These are phyloP conservation scores for Odontarrhena argentea DNA, from an alignment of 345 rosid species.

Conservation along the genomic window DNA sequence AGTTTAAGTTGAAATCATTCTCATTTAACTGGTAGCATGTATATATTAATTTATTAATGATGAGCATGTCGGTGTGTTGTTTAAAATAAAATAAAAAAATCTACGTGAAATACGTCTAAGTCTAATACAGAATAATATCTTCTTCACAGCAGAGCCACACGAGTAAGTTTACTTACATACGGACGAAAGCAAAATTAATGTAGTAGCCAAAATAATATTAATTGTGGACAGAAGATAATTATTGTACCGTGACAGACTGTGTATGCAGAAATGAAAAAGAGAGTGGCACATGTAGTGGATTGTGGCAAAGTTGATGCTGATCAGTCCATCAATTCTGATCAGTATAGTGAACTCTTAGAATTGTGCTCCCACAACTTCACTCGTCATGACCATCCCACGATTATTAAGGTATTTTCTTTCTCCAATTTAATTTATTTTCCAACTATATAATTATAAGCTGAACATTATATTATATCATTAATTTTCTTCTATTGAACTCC, in stretches of 20 bases:
- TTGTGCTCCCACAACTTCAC: constrained; percentile 54
- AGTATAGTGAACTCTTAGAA: constrained; percentile 39
- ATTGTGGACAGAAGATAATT: constrained; percentile 38
- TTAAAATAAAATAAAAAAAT: too few species aligned
- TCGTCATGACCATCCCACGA: constrained; percentile 62
- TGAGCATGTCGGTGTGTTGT: too few species aligned
- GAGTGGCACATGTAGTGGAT: constrained; percentile 49
- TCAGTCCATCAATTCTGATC: constrained; percentile 31
- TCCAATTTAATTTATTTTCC: too few species aligned
- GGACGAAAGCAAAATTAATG: background rate
- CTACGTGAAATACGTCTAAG: too few species aligned
- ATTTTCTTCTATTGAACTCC: background rate
- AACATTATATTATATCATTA: background rate
- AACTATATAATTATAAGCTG: background rate
- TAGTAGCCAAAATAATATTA: background rate
- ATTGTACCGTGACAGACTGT: constrained; percentile 42
- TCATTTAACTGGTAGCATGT: too few species aligned
- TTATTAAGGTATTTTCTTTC: constrained; percentile 53
- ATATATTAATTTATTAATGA: too few species aligned
- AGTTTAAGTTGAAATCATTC: too few species aligned
- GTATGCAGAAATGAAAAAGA: constrained; percentile 63
- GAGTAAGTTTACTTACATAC: too few species aligned
- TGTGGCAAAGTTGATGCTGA: constrained; percentile 45
- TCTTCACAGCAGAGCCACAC: too few species aligned
- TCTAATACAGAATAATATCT: too few species aligned